Percentiles rank a stretch among this genome's conserved stretches.
Evolutionary conservation across 352 stramenopile genomes (phyloP).

Genomic region (Phytophthora lateralis): DNA sequence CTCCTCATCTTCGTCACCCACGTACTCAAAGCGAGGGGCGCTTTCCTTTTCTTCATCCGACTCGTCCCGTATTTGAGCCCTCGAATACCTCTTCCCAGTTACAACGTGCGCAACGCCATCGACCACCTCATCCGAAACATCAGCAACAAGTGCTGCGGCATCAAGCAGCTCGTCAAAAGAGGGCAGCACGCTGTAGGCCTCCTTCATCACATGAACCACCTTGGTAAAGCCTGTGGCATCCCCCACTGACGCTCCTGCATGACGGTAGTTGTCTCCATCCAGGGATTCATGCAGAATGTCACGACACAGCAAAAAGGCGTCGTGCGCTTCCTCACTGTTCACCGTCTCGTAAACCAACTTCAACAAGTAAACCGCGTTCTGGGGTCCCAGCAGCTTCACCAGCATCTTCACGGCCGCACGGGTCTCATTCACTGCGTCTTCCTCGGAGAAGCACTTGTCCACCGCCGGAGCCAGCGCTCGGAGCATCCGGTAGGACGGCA

Average conservation of each 20-base stretch:
- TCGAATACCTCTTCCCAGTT: constrained; percentile 7
- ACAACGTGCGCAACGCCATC: constrained; percentile 32
- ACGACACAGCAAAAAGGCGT: constrained; percentile 67
- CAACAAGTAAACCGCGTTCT: constrained; percentile 78
- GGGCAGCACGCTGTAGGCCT: constrained; percentile 59
- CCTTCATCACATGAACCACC: constrained; percentile 51
- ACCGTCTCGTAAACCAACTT: constrained; percentile 75
- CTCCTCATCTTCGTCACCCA: constrained; percentile 29
- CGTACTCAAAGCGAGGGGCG: constrained; percentile 40
- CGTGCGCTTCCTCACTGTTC: constrained; percentile 76
- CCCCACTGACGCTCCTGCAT: constrained; percentile 45
- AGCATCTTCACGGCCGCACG: constrained; percentile 56
- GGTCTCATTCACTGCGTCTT: constrained; percentile 58
- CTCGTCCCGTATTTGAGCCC: constrained; percentile 1
- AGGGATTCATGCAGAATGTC: constrained; percentile 68
- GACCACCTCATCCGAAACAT: constrained; percentile 69
- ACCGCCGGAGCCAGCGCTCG: constrained; percentile 53
- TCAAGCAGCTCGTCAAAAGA: constrained; percentile 72
- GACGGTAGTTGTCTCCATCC: constrained; percentile 68
- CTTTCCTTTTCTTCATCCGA: constrained; percentile 16
- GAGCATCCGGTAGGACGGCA: constrained; percentile 72
- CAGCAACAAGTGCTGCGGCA: constrained; percentile 53
- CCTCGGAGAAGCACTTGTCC: constrained; percentile 48
- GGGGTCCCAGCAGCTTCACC: constrained; percentile 61
- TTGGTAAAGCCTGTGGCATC: constrained; percentile 48